These are phyloP conservation scores for Botrytis deweyae DNA, from an alignment of 2,329 filamentous ascomycete genomes.

Conservation along the genomic window DNA sequence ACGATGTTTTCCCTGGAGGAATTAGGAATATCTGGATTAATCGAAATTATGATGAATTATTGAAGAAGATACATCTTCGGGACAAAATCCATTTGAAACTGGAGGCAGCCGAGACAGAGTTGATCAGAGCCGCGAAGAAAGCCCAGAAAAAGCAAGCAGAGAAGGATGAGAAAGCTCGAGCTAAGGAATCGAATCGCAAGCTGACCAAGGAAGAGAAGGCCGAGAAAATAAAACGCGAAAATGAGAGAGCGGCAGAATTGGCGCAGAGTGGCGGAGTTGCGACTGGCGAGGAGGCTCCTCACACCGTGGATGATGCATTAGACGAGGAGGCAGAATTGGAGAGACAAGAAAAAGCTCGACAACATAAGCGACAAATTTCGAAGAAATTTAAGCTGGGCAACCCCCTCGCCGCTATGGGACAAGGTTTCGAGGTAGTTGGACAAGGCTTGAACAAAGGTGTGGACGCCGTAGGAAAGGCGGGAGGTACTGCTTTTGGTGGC, in stretches of 20 bases:
- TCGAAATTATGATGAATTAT: slow-evolving; percentile 77
- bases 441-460: slow-evolving; percentile 36
- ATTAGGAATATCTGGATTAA: slow-evolving; percentile 97
- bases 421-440: slow-evolving; percentile 35
- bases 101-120: slow-evolving; percentile 78
- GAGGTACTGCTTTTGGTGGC: slow-evolving; percentile 47
- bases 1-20: slow-evolving; percentile 94
- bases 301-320: slow-evolving; percentile 50
- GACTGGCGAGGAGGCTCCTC: slow-evolving; percentile 54
- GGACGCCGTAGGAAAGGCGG: slow-evolving; percentile 39
- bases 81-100: slow-evolving; percentile 69
- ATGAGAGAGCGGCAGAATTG: slow-evolving; percentile 44
- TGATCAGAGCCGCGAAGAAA: slow-evolving; percentile 78
- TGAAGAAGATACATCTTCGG: slow-evolving; percentile 78
- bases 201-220: slow-evolving; percentile 40
- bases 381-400: slow-evolving; percentile 33
- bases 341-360: slow-evolving; percentile 24
- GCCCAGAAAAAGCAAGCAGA: slow-evolving; percentile 65
- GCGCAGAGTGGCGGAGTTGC: slow-evolving; percentile 53
- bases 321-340: slow-evolving; percentile 41
- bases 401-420: slow-evolving; percentile 34
- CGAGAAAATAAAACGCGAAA: slow-evolving; percentile 32
- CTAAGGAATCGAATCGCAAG: slow-evolving; percentile 48
- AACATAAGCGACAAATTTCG: slow-evolving; percentile 18
- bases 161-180: slow-evolving; percentile 45